A percentile compares a stretch with the other conserved stretches of the same genome.
phyloP scores from a whole-genome alignment of 768 basidiomycete genomes.

The Butyriboletus loyo region DNA sequence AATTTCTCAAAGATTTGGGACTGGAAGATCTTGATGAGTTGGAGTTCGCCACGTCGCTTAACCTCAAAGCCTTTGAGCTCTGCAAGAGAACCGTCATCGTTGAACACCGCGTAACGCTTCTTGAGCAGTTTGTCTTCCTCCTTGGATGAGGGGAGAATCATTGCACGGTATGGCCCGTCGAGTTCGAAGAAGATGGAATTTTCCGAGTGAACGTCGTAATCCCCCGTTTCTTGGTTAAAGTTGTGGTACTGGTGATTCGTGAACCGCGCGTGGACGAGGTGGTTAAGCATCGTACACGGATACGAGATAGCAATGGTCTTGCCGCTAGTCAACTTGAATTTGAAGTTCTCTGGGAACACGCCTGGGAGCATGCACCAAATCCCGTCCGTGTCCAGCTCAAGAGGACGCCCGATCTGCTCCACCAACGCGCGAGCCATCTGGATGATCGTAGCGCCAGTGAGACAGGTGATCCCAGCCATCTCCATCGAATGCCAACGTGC shows the following conservation, averaged over 20 bases:
- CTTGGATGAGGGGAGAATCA: slow-evolving; percentile 98
- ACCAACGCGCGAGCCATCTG: slow-evolving; percentile 98
- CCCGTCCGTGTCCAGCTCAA: slow-evolving; percentile 97
- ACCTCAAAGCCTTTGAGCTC: slow-evolving; percentile 99
- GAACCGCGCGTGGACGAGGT: slow-evolving; percentile 91
- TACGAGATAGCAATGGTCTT: slow-evolving; percentile 91
- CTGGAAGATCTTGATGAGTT: slow-evolving; percentile 99
- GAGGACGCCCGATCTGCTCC: slow-evolving; percentile 94
- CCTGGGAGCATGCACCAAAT: slow-evolving; percentile 99
- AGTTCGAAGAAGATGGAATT: slow-evolving; percentile 99
- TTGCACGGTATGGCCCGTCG: slow-evolving; percentile 97
- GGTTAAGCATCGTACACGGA: slow-evolving; percentile 99
- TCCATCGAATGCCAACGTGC: slow-evolving; percentile 99
- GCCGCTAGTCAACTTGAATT: slow-evolving; percentile 84
- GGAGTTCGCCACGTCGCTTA: slow-evolving; percentile 94
- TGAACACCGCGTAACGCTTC: slow-evolving; percentile 98
- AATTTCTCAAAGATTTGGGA: slow-evolving; percentile 98
- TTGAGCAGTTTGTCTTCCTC: slow-evolving; percentile 98
- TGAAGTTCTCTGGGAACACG: slow-evolving; percentile 97
- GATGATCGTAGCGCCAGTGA: slow-evolving; percentile 96
- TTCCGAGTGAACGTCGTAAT: slow-evolving; percentile 85
- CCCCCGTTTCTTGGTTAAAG: slow-evolving; percentile 78
- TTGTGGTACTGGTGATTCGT: slow-evolving; percentile 99
- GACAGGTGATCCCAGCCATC: slow-evolving; percentile 99
- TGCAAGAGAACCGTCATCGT: slow-evolving; percentile 95